Evolutionary conservation across 2,329 filamentous ascomycete species (phyloP).

Genomic region (Emmonsiellopsis sp.): DNA sequence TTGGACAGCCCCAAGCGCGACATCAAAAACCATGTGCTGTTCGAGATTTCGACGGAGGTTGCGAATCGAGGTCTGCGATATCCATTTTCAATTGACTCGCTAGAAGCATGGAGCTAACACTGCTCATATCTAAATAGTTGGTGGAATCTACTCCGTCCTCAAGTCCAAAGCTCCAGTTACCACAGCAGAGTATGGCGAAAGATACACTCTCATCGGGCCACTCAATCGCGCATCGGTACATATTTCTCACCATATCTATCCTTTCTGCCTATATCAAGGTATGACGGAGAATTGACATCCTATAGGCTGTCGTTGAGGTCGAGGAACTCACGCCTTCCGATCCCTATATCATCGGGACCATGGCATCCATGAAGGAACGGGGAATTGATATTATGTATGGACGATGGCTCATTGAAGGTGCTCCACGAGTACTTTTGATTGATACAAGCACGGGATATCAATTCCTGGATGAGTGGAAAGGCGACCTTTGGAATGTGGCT

Average conservation of each 20-base stretch:
- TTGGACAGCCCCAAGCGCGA: conserved; percentile 46
- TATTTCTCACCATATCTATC: background rate
- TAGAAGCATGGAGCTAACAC: conserved; percentile 6
- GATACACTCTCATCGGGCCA: conserved; percentile 90
- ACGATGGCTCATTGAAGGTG: conserved; percentile 94
- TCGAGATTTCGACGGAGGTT: conserved; percentile 94
- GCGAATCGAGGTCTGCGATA: conserved; percentile 69
- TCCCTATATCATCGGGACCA: conserved; percentile 68
- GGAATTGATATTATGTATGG: conserved; percentile 85
- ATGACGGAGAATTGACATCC: background rate
- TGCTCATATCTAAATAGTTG: conserved; percentile 49
- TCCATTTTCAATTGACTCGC: background rate
- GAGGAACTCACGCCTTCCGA: conserved; percentile 82
- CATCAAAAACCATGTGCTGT: conserved; percentile 90
- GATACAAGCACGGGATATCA: conserved; percentile 89
- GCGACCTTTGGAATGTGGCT: conserved; percentile 84
- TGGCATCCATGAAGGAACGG: conserved; percentile 84
- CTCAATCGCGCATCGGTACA: conserved; percentile 79
- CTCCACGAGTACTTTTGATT: conserved; percentile 84
- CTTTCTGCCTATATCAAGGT: background rate
- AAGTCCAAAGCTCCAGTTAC: conserved; percentile 98
- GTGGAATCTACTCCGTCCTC: conserved; percentile 97
- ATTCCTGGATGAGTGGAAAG: conserved; percentile 93
- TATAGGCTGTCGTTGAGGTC: conserved; percentile 88
- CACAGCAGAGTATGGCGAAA: conserved; percentile 94